Evolutionary conservation across 2,329 filamentous ascomycete genomes (phyloP).

Genomic region (Cladophialophora chaetospira): DNA sequence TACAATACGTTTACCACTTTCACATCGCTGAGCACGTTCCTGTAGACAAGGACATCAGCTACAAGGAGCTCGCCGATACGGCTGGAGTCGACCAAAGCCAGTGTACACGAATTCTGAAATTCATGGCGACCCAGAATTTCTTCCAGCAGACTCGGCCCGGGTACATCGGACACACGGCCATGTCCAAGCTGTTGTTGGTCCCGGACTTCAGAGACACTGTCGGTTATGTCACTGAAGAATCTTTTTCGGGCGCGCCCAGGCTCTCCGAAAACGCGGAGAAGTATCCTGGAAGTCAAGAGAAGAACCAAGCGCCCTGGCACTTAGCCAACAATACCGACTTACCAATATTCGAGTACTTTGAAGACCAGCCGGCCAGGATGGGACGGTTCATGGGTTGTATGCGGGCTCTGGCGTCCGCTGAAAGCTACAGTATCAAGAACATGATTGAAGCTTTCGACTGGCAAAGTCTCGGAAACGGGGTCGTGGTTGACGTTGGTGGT

Average conservation of each 20-base stretch:
- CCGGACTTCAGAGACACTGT: conserved; percentile 52
- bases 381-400: conserved; percentile 23
- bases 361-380: conserved; percentile 35
- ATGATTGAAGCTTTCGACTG: conserved; percentile 30
- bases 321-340: conserved; percentile 36
- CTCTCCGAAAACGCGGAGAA: conserved; percentile 33
- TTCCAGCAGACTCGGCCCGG: conserved; percentile 36
- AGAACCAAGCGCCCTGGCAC: conserved; percentile 35
- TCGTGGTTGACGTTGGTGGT: conserved; percentile 47
- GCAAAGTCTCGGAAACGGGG: conserved; percentile 24
- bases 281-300: conserved; percentile 25
- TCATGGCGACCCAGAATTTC: conserved; percentile 36
- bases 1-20: conserved; percentile 34
- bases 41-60: conserved; percentile 28
- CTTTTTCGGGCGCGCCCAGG: conserved; percentile 27
- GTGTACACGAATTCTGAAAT: conserved; percentile 34
- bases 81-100: conserved; percentile 31
- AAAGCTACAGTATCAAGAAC: conserved; percentile 27
- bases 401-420: conserved; percentile 4
- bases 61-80: conserved; percentile 27
- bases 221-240: conserved; percentile 48
- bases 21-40: conserved; percentile 35
- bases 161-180: conserved; percentile 56
- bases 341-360: conserved; percentile 40
- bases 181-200: conserved; percentile 51